Evolutionary conservation across 768 basidiomycete species (phyloP).

Genomic region (Kwoniella botswanensis): DNA sequence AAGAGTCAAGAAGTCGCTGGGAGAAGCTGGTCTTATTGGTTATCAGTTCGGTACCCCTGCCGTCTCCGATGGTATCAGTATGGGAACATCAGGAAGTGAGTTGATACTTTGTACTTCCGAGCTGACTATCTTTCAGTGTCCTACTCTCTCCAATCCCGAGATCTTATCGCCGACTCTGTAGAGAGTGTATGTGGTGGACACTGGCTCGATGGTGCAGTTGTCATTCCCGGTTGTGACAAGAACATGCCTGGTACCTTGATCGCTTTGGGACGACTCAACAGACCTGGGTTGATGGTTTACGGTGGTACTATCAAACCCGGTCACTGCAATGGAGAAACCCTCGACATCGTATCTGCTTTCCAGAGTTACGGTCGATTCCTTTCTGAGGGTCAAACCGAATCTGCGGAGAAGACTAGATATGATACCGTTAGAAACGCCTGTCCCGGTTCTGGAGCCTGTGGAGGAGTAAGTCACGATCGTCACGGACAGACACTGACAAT

Average conservation of each 20-base stretch:
- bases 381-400: constrained; percentile 80
- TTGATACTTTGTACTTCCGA: constrained; percentile 47
- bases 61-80: constrained; percentile 98
- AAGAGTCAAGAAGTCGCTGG: constrained; percentile 79
- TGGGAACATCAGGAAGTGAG: constrained; percentile 92
- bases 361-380: constrained; percentile 96
- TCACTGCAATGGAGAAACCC: constrained; percentile 84
- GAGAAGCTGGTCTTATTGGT: constrained; percentile 73
- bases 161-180: constrained; percentile 96
- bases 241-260: constrained; percentile 99
- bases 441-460: constrained; percentile 97
- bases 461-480: constrained; percentile 71
- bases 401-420: constrained; percentile 82
- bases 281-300: constrained; percentile 97
- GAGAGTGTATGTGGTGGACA: constrained; percentile 96
- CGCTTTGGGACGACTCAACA: constrained; percentile 92
- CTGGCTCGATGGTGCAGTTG: constrained; percentile 97
- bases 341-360: constrained; percentile 97
- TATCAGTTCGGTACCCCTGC: constrained; percentile 98
- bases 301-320: constrained; percentile 94
- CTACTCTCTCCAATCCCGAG: constrained; percentile 90
- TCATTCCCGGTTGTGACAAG: constrained; percentile 97
- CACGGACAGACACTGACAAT: constrained; percentile 1
- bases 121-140: constrained; percentile 43
- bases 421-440: constrained; percentile 90